Percentiles rank a stretch among this genome's conserved stretches.
phyloP scores from a whole-genome alignment of 2,329 filamentous ascomycete genomes.

The Fusarium sp. region DNA sequence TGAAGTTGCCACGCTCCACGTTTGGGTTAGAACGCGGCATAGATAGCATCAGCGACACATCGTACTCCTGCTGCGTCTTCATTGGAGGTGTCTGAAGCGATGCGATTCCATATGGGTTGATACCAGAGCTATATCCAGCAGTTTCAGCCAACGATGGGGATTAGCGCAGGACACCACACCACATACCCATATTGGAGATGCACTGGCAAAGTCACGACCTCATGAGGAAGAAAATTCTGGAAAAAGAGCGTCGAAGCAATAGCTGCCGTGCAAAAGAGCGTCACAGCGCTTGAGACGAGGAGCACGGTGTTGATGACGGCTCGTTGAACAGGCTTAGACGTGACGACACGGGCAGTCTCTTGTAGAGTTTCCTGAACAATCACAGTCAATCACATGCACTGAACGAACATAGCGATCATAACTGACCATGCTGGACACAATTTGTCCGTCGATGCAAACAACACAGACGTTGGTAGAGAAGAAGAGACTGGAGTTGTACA shows the following conservation, averaged over 20 bases:
- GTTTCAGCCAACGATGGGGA: slow-evolving; percentile 26
- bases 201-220: slow-evolving; percentile 66
- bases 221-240: slow-evolving; percentile 69
- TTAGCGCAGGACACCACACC: slow-evolving; percentile 36
- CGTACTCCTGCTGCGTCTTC: slow-evolving; percentile 84
- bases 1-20: slow-evolving; percentile 88
- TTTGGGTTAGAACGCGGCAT: slow-evolving; percentile 87
- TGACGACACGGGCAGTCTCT: slow-evolving; percentile 58
- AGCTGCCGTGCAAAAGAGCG: slow-evolving; percentile 64
- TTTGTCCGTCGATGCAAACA: slow-evolving; percentile 22
- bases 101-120: slow-evolving; percentile 68
- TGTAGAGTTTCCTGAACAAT: slow-evolving; percentile 54
- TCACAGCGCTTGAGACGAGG: slow-evolving; percentile 59
- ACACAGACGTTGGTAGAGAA: slow-evolving; percentile 19
- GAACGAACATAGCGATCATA: background rate
- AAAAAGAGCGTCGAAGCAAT: slow-evolving; percentile 69
- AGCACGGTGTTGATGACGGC: slow-evolving; percentile 64
- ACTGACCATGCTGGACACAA: slow-evolving; percentile 40
- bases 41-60: slow-evolving; percentile 81
- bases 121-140: slow-evolving; percentile 58
- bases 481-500: slow-evolving; percentile 5
- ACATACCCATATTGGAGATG: slow-evolving; percentile 73
- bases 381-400: slow-evolving; percentile 17
- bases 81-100: slow-evolving; percentile 67
- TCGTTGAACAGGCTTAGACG: slow-evolving; percentile 67